These are phyloP conservation scores for Kuraishia floccosa DNA, from an alignment of 805 yeast species.

Conservation along the genomic window DNA sequence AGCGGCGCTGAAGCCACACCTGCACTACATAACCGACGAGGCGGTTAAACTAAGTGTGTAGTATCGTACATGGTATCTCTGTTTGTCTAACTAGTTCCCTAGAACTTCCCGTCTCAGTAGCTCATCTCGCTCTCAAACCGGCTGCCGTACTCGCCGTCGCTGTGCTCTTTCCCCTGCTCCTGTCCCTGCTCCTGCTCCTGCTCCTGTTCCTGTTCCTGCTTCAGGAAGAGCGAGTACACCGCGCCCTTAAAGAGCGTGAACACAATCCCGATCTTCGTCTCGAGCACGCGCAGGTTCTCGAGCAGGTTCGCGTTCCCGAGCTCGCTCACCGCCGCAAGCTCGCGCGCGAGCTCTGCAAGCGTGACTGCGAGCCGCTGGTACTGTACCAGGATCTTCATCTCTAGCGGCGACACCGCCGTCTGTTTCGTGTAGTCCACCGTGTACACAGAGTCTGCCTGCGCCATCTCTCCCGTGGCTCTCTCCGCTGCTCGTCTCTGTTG, in stretches of 20 bases:
- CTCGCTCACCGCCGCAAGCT: constrained; percentile 16
- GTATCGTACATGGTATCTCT: too few relatives aligned
- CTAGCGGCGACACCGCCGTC: constrained; percentile 1
- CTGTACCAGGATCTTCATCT: constrained; percentile 9
- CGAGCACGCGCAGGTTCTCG: constrained; percentile 26
- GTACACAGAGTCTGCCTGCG: constrained; percentile 1
- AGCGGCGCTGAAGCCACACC: constrained; percentile 64
- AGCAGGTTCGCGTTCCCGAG: constrained; percentile 20
- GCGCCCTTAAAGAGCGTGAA: constrained; percentile 33
- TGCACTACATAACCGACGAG: constrained; percentile 46
- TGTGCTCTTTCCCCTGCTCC: not conserved
- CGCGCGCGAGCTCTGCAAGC: constrained; percentile 19
- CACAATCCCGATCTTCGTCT: constrained; percentile 29
- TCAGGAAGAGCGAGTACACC: constrained; percentile 9
- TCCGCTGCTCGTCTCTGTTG: too few relatives aligned
- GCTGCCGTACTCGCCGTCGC: too few relatives aligned
- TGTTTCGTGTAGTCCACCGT: not conserved
- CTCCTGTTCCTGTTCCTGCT: constrained; percentile 1
- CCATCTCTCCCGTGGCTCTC: too few relatives aligned
- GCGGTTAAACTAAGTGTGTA: constrained; percentile 75
- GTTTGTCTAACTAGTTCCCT: too few relatives aligned
- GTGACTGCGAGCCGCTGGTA: constrained; percentile 24
- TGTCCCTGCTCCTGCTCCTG: not conserved
- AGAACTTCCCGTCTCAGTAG: too few relatives aligned
- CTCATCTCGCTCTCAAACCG: too few relatives aligned